phyloP scores from a whole-genome alignment of 2,329 filamentous ascomycete species.

The Trichoderma endophyticum region DNA sequence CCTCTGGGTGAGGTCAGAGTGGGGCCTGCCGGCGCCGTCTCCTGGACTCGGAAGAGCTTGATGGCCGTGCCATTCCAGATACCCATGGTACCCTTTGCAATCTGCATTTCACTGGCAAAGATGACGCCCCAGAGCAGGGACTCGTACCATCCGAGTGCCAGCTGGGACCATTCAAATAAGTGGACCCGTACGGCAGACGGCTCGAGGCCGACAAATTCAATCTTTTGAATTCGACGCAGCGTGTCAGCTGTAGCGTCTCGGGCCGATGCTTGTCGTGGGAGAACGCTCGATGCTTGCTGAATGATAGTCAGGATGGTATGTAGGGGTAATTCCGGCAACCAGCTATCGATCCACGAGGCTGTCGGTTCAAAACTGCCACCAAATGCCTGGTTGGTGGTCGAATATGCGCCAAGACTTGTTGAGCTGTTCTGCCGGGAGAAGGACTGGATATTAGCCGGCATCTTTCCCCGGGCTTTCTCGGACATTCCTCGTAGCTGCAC shows the following conservation, averaged over 20 bases:
- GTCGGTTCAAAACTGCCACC: slow-evolving; percentile 71
- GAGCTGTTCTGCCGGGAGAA: slow-evolving; percentile 91
- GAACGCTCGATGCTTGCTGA: slow-evolving; percentile 56
- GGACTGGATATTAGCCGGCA: slow-evolving; percentile 76
- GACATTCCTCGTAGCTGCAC: slow-evolving; percentile 88
- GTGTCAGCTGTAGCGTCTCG: slow-evolving; percentile 45
- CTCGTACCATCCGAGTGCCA: slow-evolving; percentile 93
- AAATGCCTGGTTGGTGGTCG: slow-evolving; percentile 54
- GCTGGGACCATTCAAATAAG: slow-evolving; percentile 89
- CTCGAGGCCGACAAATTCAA: slow-evolving; percentile 69
- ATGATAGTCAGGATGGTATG: slow-evolving; percentile 82
- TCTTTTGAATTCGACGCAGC: slow-evolving; percentile 54
- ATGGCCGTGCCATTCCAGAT: slow-evolving; percentile 92
- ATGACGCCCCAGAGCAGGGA: slow-evolving; percentile 91
- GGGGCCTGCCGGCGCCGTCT: slow-evolving; percentile 75
- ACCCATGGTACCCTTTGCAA: slow-evolving; percentile 80
- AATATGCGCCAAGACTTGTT: slow-evolving; percentile 69
- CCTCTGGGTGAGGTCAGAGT: slow-evolving; percentile 81
- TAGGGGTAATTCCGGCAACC: slow-evolving; percentile 86
- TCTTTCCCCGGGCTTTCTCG: slow-evolving; percentile 93
- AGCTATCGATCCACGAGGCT: slow-evolving; percentile 82
- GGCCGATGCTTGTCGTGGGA: slow-evolving; percentile 50
- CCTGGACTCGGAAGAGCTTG: slow-evolving; percentile 85
- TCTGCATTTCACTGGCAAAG: slow-evolving; percentile 85
- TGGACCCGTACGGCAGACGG: slow-evolving; percentile 73